Conservation (phyloP, 352 stramenopile species). For the Aphanomyces cochlioides region DNA sequence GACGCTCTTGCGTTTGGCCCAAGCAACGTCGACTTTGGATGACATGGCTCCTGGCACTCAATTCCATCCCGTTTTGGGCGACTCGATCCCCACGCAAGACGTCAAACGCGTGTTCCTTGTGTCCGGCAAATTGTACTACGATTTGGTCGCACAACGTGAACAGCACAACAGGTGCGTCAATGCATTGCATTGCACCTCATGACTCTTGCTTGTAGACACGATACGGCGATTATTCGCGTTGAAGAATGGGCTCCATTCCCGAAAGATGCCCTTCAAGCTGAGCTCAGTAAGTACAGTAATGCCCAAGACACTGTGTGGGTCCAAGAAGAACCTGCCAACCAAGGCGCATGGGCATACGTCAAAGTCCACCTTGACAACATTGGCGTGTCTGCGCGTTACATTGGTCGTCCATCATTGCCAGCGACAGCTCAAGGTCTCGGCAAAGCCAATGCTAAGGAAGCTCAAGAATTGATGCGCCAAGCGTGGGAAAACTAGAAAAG, state of each 20-base stretch:
- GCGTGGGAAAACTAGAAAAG: conserved; percentile 34
- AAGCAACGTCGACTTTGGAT: conserved; percentile 60
- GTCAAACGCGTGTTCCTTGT: conserved; percentile 75
- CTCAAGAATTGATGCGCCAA: conserved; percentile 58
- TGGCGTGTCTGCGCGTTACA: conserved; percentile 51
- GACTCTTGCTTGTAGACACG: conserved; percentile 26
- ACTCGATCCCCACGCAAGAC: conserved; percentile 44
- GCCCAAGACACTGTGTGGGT: conserved; percentile 71
- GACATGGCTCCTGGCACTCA: conserved; percentile 53
- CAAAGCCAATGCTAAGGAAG: conserved; percentile 63
- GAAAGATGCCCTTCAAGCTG: conserved; percentile 55
- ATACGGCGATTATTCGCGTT: conserved; percentile 66
- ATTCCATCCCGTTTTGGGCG: conserved; percentile 67
- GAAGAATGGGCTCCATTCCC: conserved; percentile 86
- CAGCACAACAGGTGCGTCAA: conserved; percentile 32
- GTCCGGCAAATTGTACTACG: conserved; percentile 85
- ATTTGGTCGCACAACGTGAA: conserved; percentile 64
- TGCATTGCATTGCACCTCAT: too few relatives aligned
- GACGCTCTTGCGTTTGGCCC: conserved; percentile 61
- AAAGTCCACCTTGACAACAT: conserved; percentile 72
- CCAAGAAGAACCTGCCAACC: conserved; percentile 80
- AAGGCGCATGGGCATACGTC: conserved; percentile 69
- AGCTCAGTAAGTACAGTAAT: conserved; percentile 57
- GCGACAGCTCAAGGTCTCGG: conserved; percentile 67
- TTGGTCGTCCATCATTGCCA: conserved; percentile 66